These are phyloP conservation scores for Dipteronia dyeriana DNA, from an alignment of 345 rosid species.

Conservation along the genomic window DNA sequence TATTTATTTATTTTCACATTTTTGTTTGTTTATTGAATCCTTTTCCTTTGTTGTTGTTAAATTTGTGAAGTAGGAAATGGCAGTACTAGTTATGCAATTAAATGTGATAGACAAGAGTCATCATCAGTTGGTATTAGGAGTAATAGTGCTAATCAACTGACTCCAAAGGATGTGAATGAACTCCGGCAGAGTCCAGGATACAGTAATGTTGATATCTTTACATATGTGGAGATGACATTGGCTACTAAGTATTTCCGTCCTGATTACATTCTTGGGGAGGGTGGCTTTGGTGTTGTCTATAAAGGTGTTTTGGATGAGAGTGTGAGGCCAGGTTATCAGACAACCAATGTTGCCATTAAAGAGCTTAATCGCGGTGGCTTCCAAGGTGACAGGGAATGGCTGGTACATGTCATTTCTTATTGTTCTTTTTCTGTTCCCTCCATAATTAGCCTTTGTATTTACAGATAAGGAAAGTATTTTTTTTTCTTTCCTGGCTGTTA, in stretches of 20 bases:
- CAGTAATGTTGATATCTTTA: constrained; percentile 73
- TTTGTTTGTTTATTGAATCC: neutral
- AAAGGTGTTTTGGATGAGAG: constrained; percentile 77
- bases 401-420: constrained; percentile 47
- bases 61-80: constrained; percentile 23
- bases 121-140: constrained; percentile 19
- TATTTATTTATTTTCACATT: neutral
- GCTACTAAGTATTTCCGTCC: constrained; percentile 89
- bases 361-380: constrained; percentile 89
- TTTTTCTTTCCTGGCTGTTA: neutral
- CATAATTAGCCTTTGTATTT: neutral
- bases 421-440: neutral
- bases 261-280: constrained; percentile 86
- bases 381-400: constrained; percentile 99
- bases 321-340: constrained; percentile 58
- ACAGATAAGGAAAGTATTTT: neutral
- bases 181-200: constrained; percentile 71
- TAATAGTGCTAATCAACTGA: constrained; percentile 9
- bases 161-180: constrained; percentile 72
- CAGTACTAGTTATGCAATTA: constrained; percentile 16
- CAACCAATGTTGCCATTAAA: constrained; percentile 80
- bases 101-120: constrained; percentile 19
- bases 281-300: constrained; percentile 94
- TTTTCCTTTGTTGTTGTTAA: neutral
- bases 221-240: constrained; percentile 75